Base-by-base conservation (phyloP, 1,139 yeast species). In the Candida mesenterica region DNA sequence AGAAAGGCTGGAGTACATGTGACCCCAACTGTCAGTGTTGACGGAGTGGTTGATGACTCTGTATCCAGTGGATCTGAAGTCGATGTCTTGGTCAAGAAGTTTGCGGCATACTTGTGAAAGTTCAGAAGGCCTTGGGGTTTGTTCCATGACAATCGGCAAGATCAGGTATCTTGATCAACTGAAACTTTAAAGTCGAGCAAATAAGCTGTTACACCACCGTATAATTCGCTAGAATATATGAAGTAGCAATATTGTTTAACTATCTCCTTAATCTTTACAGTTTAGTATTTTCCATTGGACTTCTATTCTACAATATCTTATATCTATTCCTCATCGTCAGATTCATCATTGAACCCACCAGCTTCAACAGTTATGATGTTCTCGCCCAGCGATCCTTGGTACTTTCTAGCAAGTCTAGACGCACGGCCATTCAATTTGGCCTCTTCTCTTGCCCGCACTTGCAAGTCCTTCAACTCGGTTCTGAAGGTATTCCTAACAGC, bases 1-100 rank as follows among this genome's bases (percentile, higher is more conserved):
- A 75, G 96, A 53, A 87, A 86, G 40, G 78, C 80, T 29, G 88
- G 94, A 24, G 77, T 85, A 29, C 96, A 88, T 54, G 80, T 84
- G 18, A 84, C 94, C 2, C 97, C 97, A n/a, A 80, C 95, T 2
- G 82, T 86, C 12, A 62, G 76, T 22, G 62, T 88, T 33, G 76
- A 87, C 53, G 96, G 96, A 1, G 73, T 84, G 34, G 68, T 59
- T 15, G 61, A 59, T 38, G 59, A 56, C 36, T 39, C 58, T 5
- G 52, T 70, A 26, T 67, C 72, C 30, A 66, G 73, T 42, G 71
- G 73, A 4, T 41, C 57, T 13, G 65, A 63, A 23, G 52, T 52
- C 13, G 66, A 61, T 2, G 63, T 54, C 16, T 57, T 69, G 46
- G 48, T 65, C 9, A 46, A 57, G 31, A 45, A 55, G 25, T 64